Conservation (phyloP, 2,329 filamentous ascomycete species). For the Calonectria montana region DNA sequence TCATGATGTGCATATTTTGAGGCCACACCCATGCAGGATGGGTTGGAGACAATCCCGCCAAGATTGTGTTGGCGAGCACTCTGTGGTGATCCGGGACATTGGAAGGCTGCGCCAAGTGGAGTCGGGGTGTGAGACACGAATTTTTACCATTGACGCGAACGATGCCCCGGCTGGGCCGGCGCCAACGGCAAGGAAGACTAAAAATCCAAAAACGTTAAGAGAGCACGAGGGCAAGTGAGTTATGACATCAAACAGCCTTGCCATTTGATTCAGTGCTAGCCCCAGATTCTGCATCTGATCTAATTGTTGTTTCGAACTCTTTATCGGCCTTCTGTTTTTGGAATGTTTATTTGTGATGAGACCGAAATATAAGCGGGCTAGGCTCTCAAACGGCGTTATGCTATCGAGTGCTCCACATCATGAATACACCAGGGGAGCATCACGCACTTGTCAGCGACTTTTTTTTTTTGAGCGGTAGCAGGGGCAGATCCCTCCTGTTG, state of each 20-base stretch:
- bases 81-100: not conserved
- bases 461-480: not conserved
- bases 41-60: not conserved
- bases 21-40: not conserved
- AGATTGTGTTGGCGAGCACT: not conserved
- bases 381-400: not conserved
- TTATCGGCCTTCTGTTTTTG: not conserved
- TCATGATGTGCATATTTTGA: conserved; percentile 1
- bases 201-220: conserved; percentile 16
- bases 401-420: not conserved
- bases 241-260: not conserved
- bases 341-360: not conserved
- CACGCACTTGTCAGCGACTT: conserved; percentile 9
- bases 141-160: not conserved
- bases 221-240: conserved; percentile 10
- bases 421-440: not conserved
- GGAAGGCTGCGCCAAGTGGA: conserved; percentile 3
- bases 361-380: not conserved
- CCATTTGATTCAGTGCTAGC: not conserved
- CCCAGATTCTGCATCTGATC: not conserved
- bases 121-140: not conserved
- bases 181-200: not conserved
- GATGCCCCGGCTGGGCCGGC: not conserved
- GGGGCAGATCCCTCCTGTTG: not conserved
- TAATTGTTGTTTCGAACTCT: not conserved